Evolutionary conservation across 345 rosid genomes (phyloP).

Genomic region (Murraya paniculata): DNA sequence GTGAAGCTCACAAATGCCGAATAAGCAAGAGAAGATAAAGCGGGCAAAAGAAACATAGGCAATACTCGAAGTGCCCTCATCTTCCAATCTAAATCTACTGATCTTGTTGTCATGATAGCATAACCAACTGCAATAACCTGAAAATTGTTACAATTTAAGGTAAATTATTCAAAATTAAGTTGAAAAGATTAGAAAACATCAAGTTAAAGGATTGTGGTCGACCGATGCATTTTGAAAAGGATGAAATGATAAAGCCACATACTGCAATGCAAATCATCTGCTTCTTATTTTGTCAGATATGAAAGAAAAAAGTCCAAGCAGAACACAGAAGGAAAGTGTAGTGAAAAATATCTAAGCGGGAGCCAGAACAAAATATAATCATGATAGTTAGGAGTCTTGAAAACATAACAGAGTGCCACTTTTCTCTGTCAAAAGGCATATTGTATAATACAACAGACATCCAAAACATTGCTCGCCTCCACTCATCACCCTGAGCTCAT

Average conservation of each 20-base stretch:
- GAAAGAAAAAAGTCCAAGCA: not conserved
- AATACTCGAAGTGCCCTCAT: conserved; percentile 61
- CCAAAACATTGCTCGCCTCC: not conserved
- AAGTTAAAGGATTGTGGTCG: not conserved
- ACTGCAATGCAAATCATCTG: not conserved
- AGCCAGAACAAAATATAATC: not conserved
- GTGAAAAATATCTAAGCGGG: not conserved
- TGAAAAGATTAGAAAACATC: not conserved
- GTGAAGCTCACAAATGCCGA: conserved; percentile 50
- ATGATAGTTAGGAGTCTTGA: not conserved
- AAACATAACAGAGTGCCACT: not conserved
- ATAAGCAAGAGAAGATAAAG: conserved; percentile 47
- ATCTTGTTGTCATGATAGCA: conserved; percentile 63
- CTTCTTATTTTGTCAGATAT: not conserved
- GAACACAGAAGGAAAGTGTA: not conserved
- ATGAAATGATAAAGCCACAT: not conserved
- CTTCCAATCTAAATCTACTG: conserved; percentile 61
- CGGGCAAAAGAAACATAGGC: conserved; percentile 76
- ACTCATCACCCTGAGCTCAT: not conserved
- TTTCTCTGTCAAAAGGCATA: not conserved
- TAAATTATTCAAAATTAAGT: not conserved
- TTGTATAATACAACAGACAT: not conserved
- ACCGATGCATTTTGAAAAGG: not conserved
- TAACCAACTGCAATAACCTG: conserved; percentile 70
- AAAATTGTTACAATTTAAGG: conserved; percentile 9